Base-by-base conservation (phyloP, 1,139 yeast species). In the Sugiyamaella xylanicola region DNA sequence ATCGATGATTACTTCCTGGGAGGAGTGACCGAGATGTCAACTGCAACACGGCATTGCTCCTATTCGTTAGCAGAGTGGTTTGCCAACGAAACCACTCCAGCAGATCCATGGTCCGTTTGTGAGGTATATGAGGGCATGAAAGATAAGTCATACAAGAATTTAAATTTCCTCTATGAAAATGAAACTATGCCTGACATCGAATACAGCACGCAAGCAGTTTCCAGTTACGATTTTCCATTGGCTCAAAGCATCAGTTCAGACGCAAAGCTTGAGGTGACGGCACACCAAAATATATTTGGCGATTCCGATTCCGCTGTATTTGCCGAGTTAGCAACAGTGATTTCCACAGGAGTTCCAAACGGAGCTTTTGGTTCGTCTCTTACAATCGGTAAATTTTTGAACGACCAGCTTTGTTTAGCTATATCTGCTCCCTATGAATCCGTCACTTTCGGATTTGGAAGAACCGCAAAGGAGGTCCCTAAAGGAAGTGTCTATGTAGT, bases 1-100 rank as follows among this genome's bases (percentile, higher is more conserved):
- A 54, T 82, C 11, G 82, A 79, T 48, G 70, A 68, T 22, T 82
- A 82, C 58, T 79, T 69, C 56, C 70, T 77, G 45, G 86, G 86
- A 1, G 86, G 86, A 0, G 54, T 80, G 4, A 70, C 73, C 19
- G 84, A 81, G 48, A 75, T 81, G 55, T 67, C 74, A 2, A 62
- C 66, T 44, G 71, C 81, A 1, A 69, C 75, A 2, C 59, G 68
- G 5, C 64, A 61, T 20, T 82, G 86, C 57, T 19, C 74, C 8
- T 59, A 65, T 1, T 66, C 66, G 4, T 61, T 81, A 32, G 60
- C 72, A 15, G 25, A 47, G 0, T 81, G 84, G 84, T 73, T 81
- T 57, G 63, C 61, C 1, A 56, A 66, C 4, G 71, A 45, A 8
- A 40, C 69, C 0, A 53, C 69, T 0, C 63, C 66, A 2, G 48